A percentile compares a stretch with the other conserved stretches of the same genome.
Conservation (phyloP, 2,329 filamentous ascomycete genomes). For the Aspergillus tamarii region DNA sequence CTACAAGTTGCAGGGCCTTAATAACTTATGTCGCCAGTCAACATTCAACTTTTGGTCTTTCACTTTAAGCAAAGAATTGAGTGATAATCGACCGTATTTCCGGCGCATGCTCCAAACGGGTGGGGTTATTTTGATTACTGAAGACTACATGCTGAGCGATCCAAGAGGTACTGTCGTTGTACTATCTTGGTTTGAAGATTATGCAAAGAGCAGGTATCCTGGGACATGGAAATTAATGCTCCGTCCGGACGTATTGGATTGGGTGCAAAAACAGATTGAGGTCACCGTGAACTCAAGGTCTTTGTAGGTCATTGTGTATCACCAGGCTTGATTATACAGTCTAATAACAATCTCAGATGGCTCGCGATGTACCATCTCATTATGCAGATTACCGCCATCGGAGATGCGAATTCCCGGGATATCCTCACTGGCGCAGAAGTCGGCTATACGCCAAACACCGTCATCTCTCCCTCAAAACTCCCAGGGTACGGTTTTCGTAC, state of each 20-base stretch:
- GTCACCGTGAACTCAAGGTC: slow-evolving; percentile 18
- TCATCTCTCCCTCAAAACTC: slow-evolving; percentile 34
- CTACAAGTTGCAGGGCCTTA: slow-evolving; percentile 31
- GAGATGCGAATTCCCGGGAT: background rate
- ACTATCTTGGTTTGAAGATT: slow-evolving; percentile 41
- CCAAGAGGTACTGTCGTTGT: slow-evolving; percentile 34
- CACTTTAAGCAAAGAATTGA: slow-evolving; percentile 28
- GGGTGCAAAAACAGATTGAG: slow-evolving; percentile 33
- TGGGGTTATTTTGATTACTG: slow-evolving; percentile 43
- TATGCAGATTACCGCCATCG: slow-evolving; percentile 17
- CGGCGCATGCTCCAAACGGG: slow-evolving; percentile 45
- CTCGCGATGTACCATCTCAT: slow-evolving; percentile 34
- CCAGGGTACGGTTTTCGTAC: slow-evolving; percentile 33
- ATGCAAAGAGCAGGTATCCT: slow-evolving; percentile 23
- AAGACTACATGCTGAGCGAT: slow-evolving; percentile 41
- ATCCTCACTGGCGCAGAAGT: slow-evolving; percentile 28
- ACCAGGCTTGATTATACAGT: background rate
- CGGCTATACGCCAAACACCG: slow-evolving; percentile 27
- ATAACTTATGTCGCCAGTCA: slow-evolving; percentile 24
- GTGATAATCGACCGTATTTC: slow-evolving; percentile 28
- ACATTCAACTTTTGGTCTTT: slow-evolving; percentile 41
- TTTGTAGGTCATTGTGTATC: slow-evolving; percentile 21
- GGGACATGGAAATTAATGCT: slow-evolving; percentile 44
- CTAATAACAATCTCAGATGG: slow-evolving; percentile 20
- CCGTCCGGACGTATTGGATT: slow-evolving; percentile 39